phyloP scores from a whole-genome alignment of 305 asterid species.

The Fraxinus dipetala region DNA sequence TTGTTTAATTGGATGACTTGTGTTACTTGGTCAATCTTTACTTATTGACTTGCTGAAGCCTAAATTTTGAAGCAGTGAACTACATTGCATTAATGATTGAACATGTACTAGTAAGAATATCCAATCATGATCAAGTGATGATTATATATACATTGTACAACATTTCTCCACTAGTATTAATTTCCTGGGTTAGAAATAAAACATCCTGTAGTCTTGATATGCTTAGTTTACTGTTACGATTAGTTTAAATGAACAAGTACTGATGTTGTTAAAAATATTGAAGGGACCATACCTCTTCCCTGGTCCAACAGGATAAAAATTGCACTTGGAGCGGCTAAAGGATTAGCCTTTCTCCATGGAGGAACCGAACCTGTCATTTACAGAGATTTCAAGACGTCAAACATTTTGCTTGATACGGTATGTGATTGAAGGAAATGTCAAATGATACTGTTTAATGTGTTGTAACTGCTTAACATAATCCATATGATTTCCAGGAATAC shows the following conservation, averaged over 20 bases:
- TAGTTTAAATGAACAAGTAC: conserved; percentile 8
- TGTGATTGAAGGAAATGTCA: neutral
- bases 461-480: neutral
- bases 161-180: neutral
- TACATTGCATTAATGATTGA: neutral
- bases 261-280: conserved; percentile 31
- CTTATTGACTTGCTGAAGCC: neutral
- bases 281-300: conserved; percentile 93
- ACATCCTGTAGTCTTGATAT: neutral
- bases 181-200: neutral
- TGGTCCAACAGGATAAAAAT: conserved; percentile 88
- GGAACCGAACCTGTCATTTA: conserved; percentile 89
- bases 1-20: neutral
- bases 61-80: neutral
- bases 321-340: conserved; percentile 94
- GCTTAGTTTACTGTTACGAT: neutral
- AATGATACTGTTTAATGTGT: neutral
- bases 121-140: neutral
- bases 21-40: neutral
- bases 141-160: neutral
- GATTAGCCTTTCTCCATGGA: conserved; percentile 81
- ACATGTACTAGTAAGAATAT: neutral
- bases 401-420: conserved; percentile 87
- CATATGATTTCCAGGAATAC: conserved; percentile 53
- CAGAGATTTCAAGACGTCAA: conserved; percentile 95